Conservation (phyloP, 2,329 filamentous ascomycete genomes). For the Alternaria angustiovoidea region DNA sequence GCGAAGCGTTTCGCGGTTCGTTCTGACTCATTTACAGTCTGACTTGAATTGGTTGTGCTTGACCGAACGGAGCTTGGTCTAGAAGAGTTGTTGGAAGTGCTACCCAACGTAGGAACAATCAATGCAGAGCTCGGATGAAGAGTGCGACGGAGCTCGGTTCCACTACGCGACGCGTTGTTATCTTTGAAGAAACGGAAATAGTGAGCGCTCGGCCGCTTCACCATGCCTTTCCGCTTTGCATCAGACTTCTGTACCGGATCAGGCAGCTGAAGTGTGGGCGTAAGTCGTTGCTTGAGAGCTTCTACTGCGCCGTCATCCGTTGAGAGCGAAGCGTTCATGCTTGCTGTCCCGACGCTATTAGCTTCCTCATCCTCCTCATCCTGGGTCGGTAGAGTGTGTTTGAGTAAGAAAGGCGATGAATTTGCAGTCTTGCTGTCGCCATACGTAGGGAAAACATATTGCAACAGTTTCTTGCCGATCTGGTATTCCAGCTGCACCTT, state of each 20-base stretch:
- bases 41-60: constrained; percentile 32
- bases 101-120: constrained; percentile 10
- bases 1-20: constrained; percentile 50
- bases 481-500: constrained; percentile 94
- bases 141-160: constrained; percentile 40
- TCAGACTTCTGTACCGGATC: constrained; percentile 52
- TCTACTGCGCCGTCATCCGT: constrained; percentile 66
- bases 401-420: constrained; percentile 69
- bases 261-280: constrained; percentile 74
- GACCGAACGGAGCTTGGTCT: constrained; percentile 44
- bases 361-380: constrained; percentile 60
- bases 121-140: constrained; percentile 42
- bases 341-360: constrained; percentile 34
- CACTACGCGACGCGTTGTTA: constrained; percentile 36
- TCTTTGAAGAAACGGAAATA: constrained; percentile 50
- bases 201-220: constrained; percentile 40
- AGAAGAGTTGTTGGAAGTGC: constrained; percentile 23
- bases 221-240: constrained; percentile 29
- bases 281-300: constrained; percentile 81
- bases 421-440: constrained; percentile 60
- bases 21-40: constrained; percentile 38
- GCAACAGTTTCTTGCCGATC: constrained; percentile 89
- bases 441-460: constrained; percentile 94
- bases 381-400: constrained; percentile 58
- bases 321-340: constrained; percentile 28